Evolutionary conservation across 495 filamentous ascomycete species (phyloP), one percentile per base, ranked within the genome.

Genomic region (Penicillium malachiteum): DNA sequence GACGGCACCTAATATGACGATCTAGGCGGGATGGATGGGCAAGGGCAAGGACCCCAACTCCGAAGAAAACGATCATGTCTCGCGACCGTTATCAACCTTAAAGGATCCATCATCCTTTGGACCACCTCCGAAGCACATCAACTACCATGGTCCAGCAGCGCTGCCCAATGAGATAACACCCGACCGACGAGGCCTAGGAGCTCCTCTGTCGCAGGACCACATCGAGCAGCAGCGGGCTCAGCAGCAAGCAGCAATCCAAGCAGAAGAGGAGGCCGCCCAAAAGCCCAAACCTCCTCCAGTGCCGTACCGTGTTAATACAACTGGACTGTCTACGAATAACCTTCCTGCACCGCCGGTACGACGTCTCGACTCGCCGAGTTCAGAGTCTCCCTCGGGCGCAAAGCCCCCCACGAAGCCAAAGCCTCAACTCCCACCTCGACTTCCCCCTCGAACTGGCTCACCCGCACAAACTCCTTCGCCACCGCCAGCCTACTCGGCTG

Each of bases 31-130:
- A 32, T 67, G 58, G 56, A 60, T 83, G 68, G 81, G 81, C 3
- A 83, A 81, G 54, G 78, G 79, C 34, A 81, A 79, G 52, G 68
- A 78, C 40, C 46, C 70, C 8, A 67, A 70, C 49, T 34, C 35
- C 5, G 68, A 76, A 38, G 60, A 63, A 14, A 62, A 60, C 55
- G 68, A 79, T 3, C 79, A 87, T 63, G 73, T 81, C 58, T 83
- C 90, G 14, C 74, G 77, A 5, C 93, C 94, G 2, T 68, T 96
- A n/a, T 81, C 85, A 4, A 78, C 87, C 2, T 78, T 98, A 16
- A 86, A 87, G 63, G 94, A 98, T 68, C 93, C 94, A 2, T 67
- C 83, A 0, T 80, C 86, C 11, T 97, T 98, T 68, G 91, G 82
- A 3, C 90, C 93, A 34, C 93, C 93, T 17, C 93, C 93, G 4